These are phyloP conservation scores for Amaranthus hypochondriacus DNA, from an alignment of 148 eudicot species.

Conservation along the genomic window DNA sequence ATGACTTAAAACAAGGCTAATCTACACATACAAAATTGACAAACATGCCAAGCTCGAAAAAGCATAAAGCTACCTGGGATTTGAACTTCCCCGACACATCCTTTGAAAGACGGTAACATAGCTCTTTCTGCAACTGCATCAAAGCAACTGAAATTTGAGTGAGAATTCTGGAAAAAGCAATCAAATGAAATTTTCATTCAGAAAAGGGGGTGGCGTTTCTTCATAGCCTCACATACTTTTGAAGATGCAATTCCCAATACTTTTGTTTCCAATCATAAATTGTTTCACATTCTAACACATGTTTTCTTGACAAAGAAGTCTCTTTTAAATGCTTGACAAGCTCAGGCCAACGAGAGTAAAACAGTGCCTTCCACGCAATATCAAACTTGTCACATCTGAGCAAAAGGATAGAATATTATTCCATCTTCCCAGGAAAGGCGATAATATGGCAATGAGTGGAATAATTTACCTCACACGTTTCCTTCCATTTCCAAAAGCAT, in stretches of 20 bases:
- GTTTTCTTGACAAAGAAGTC: constrained; percentile 23
- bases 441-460: neutral
- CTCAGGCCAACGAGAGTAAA: constrained; percentile 55
- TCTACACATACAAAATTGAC: neutral
- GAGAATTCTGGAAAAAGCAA: constrained; percentile 24
- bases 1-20: neutral
- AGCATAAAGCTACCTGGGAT: constrained; percentile 51
- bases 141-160: constrained; percentile 57
- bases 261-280: constrained; percentile 60
- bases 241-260: constrained; percentile 83
- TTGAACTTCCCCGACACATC: constrained; percentile 47
- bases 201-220: neutral
- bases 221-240: constrained; percentile 45
- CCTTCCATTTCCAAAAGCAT: constrained; percentile 33
- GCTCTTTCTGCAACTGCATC: constrained; percentile 87
- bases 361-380: constrained; percentile 53
- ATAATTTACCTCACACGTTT: constrained; percentile 59
- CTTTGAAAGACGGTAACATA: constrained; percentile 59
- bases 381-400: constrained; percentile 55
- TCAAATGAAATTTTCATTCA: neutral
- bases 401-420: constrained; percentile 6
- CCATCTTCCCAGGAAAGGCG: constrained; percentile 14
- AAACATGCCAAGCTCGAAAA: neutral
- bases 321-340: constrained; percentile 20
- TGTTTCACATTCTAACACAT: constrained; percentile 23